phyloP scores from a whole-genome alignment of 768 basidiomycete genomes.

The Phylloporus sp. region DNA sequence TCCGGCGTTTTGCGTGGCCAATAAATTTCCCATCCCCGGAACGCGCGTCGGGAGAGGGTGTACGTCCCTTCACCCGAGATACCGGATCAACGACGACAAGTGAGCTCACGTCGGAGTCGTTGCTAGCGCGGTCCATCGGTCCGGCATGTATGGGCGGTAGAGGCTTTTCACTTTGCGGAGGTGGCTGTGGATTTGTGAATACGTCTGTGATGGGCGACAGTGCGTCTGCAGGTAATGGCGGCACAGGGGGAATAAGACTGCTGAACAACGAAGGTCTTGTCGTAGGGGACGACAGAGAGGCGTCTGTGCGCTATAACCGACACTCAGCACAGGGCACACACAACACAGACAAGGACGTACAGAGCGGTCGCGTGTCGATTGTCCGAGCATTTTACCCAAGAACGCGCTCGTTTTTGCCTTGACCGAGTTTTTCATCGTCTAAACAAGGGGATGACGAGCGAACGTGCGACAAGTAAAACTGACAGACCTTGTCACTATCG shows the following conservation, averaged over 20 bases:
- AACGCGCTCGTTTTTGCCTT: conserved; percentile 78
- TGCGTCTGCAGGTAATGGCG: conserved; percentile 46
- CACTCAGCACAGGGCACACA: conserved; percentile 13
- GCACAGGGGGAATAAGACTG: conserved; percentile 38
- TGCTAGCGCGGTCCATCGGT: conserved; percentile 33
- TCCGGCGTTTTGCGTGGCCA: conserved; percentile 52
- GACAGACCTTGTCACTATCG: conserved; percentile 47
- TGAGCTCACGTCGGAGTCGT: conserved; percentile 50
- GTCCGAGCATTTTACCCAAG: conserved; percentile 74
- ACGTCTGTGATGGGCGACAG: conserved; percentile 51
- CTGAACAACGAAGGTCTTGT: conserved; percentile 32
- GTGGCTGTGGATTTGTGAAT: conserved; percentile 36
- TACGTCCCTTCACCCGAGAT: conserved; percentile 35
- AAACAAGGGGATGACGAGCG: neutral
- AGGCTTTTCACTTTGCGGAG: conserved; percentile 50
- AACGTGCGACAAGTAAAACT: neutral
- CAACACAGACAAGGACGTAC: conserved; percentile 37
- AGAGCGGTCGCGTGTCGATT: conserved; percentile 63
- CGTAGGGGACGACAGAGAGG: conserved; percentile 30
- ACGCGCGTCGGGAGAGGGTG: conserved; percentile 29
- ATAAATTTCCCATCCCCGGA: conserved; percentile 28
- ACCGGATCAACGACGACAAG: conserved; percentile 54
- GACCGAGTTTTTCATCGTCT: conserved; percentile 56
- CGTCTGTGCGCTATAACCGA: conserved; percentile 51
- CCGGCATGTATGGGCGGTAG: conserved; percentile 54